Conservation (phyloP, 352 stramenopile species). For the Globisporangium uncinulatum region DNA sequence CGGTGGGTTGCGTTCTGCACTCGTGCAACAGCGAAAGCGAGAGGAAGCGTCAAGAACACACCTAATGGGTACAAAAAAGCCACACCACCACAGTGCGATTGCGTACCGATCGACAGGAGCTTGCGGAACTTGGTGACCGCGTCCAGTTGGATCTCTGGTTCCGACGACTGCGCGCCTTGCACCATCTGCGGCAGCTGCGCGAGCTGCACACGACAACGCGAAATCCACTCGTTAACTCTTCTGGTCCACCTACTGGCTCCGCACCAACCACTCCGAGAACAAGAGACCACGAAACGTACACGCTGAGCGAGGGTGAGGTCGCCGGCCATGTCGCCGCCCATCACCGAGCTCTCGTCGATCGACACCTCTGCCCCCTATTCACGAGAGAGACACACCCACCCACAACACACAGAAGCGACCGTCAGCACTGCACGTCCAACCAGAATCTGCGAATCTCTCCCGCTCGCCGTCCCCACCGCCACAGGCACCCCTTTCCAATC, state of each 20-base stretch:
- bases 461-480: no score
- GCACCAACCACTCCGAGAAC: slow-evolving; percentile 7
- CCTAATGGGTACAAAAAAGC: slow-evolving; percentile 1
- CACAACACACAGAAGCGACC: background rate
- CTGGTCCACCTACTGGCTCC: background rate
- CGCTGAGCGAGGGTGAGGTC: slow-evolving; percentile 52
- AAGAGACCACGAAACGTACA: slow-evolving; percentile 25
- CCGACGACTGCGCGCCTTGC: slow-evolving; percentile 87
- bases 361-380: slow-evolving; percentile 16
- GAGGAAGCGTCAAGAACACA: slow-evolving; percentile 1
- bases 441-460: background rate
- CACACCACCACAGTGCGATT: background rate
- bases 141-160: slow-evolving; percentile 91
- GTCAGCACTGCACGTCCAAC: background rate
- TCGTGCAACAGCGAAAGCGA: background rate
- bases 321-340: slow-evolving; percentile 26
- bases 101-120: slow-evolving; percentile 94
- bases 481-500: no score
- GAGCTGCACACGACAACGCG: slow-evolving; percentile 48
- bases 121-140: slow-evolving; percentile 98
- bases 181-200: slow-evolving; percentile 95
- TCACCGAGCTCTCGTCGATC: slow-evolving; percentile 19
- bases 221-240: slow-evolving; percentile 7
- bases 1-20: slow-evolving; percentile 94
- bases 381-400: slow-evolving; percentile 3